These are phyloP conservation scores for Gelatoporia subvermispora DNA, from an alignment of 768 basidiomycete species.

Conservation along the genomic window DNA sequence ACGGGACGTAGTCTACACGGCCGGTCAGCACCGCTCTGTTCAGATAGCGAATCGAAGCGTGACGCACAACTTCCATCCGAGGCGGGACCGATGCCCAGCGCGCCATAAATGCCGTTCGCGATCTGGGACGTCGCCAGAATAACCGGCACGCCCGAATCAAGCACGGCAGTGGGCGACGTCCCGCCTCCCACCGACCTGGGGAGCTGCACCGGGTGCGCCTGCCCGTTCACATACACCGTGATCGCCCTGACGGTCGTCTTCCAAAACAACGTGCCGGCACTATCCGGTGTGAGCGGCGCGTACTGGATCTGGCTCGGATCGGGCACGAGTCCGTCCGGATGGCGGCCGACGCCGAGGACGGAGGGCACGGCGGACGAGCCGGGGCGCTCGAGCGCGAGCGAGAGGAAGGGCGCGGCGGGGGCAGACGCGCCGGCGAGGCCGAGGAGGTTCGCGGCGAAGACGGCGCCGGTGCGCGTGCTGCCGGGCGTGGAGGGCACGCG, in stretches of 20 bases:
- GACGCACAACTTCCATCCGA: conserved; percentile 61
- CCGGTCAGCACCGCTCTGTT: conserved; percentile 7
- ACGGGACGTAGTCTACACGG: conserved; percentile 66
- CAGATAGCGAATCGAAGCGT: conserved; percentile 1
- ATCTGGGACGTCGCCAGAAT: conserved; percentile 58
- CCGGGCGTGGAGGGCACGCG: conserved; percentile 42
- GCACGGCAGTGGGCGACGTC: conserved; percentile 54
- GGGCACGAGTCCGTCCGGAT: conserved; percentile 48
- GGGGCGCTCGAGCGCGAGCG: conserved; percentile 63
- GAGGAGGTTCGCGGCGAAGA: conserved; percentile 67
- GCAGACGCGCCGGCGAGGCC: conserved; percentile 53
- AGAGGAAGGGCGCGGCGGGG: conserved; percentile 61
- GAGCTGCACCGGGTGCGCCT: conserved; percentile 34
- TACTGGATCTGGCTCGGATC: conserved; percentile 52
- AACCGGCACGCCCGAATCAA: conserved; percentile 67
- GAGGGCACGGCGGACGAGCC: conserved; percentile 54
- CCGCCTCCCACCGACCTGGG: conserved; percentile 34
- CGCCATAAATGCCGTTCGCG: conserved; percentile 76
- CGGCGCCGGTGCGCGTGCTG: conserved; percentile 58
- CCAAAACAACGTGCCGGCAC: conserved; percentile 53
- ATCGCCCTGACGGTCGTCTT: conserved; percentile 52
- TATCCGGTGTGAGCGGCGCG: conserved; percentile 37
- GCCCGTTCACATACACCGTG: conserved; percentile 53
- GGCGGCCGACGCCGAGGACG: conserved; percentile 63
- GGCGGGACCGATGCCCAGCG: conserved; percentile 55